These are phyloP conservation scores for Leishmania aethiopica DNA, from an alignment of 208 protist genomes.

Conservation along the genomic window DNA sequence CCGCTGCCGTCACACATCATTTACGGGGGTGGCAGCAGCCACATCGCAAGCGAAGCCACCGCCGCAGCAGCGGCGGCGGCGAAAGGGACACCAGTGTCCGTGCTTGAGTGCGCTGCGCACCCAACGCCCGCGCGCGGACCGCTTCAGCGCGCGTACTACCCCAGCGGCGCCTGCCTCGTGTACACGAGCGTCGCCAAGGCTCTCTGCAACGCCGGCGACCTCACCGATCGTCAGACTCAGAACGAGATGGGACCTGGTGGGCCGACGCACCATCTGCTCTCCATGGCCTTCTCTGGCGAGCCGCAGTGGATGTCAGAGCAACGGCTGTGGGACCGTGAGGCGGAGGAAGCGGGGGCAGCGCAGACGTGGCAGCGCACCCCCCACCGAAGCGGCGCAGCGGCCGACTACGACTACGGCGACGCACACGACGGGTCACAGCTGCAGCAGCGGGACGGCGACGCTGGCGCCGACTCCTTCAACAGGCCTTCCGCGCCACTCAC, in stretches of 20 bases:
- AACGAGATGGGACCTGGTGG: slow-evolving; percentile 40
- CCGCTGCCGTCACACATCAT: neutral
- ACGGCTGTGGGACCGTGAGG: slow-evolving; percentile 7
- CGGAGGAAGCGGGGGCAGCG: slow-evolving; percentile 2
- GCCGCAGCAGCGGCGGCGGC: slow-evolving; percentile 15
- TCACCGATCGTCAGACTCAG: slow-evolving; percentile 34
- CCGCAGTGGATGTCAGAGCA: slow-evolving; percentile 40
- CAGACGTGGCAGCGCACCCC: neutral
- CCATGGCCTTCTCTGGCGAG: slow-evolving; percentile 53
- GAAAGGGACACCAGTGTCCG: slow-evolving; percentile 16
- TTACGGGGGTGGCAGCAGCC: neutral
- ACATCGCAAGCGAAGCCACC: slow-evolving; percentile 8
- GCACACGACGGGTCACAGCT: neutral
- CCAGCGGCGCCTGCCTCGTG: slow-evolving; percentile 54
- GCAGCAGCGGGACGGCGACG: neutral
- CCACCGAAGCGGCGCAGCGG: neutral
- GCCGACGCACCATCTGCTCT: slow-evolving; percentile 55
- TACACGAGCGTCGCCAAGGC: slow-evolving; percentile 52
- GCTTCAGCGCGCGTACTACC: slow-evolving; percentile 44
- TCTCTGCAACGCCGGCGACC: slow-evolving; percentile 40
- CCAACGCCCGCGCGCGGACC: slow-evolving; percentile 34
- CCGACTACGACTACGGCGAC: slow-evolving; percentile 25
- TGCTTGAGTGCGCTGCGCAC: slow-evolving; percentile 22
- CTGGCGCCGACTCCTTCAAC: neutral
- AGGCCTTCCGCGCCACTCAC: slow-evolving; percentile 1